phyloP scores from a whole-genome alignment of 257 asterid genomes.

The Echium plantagineum region DNA sequence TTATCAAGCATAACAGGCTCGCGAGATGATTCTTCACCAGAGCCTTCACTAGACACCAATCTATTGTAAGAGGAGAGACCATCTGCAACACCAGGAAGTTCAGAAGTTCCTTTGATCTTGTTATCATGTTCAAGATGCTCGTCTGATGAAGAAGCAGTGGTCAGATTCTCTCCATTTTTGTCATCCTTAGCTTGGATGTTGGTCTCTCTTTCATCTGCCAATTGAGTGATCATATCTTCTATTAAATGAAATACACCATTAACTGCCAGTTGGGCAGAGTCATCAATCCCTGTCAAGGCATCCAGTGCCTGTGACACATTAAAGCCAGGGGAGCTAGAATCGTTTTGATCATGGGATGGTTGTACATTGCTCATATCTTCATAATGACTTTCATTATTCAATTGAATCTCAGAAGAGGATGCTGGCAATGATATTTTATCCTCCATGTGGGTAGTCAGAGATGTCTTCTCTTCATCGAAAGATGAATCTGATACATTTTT shows the following conservation, averaged over 20 bases:
- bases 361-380: slow-evolving; percentile 31
- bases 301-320: slow-evolving; percentile 70
- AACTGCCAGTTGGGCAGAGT: slow-evolving; percentile 90
- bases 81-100: slow-evolving; percentile 19
- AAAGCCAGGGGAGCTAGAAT: slow-evolving; percentile 38
- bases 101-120: slow-evolving; percentile 19
- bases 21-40: slow-evolving; percentile 4
- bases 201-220: slow-evolving; percentile 40
- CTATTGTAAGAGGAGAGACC: slow-evolving; percentile 13
- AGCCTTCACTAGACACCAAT: slow-evolving; percentile 10
- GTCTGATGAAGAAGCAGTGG: slow-evolving; percentile 17
- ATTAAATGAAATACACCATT: slow-evolving; percentile 75
- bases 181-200: slow-evolving; percentile 24
- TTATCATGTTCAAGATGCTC: slow-evolving; percentile 13
- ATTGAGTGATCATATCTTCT: slow-evolving; percentile 72
- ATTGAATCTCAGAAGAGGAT: slow-evolving; percentile 27
- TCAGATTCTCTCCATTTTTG: slow-evolving; percentile 17
- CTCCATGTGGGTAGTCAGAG: too few relatives aligned
- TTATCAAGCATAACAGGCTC: slow-evolving; percentile 7
- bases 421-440: too few relatives aligned
- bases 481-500: slow-evolving; percentile 13
- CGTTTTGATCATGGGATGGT: slow-evolving; percentile 24
- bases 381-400: slow-evolving; percentile 27
- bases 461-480: too few relatives aligned
- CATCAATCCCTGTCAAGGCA: slow-evolving; percentile 81